Conservation (phyloP, 805 yeast species). For the Pichia insulana region DNA sequence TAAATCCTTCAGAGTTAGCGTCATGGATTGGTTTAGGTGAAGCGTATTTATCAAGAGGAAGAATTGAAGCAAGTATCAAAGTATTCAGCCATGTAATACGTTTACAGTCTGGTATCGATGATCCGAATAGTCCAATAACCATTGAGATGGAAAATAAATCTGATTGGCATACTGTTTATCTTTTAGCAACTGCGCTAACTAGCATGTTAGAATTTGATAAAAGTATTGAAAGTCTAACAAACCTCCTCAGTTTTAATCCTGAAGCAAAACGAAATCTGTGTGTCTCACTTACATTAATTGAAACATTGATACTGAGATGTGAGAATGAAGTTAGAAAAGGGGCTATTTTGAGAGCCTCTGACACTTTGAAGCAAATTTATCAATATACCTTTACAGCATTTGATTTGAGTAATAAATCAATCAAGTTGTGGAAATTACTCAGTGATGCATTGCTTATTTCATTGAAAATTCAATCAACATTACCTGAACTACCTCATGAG, state of each 20-base stretch:
- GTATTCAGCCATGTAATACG: conserved; percentile 64
- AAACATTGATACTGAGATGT: conserved; percentile 49
- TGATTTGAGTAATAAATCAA: conserved; percentile 29
- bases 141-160: conserved; percentile 8
- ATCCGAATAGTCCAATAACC: conserved; percentile 7
- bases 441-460: conserved; percentile 50
- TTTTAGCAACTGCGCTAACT: conserved; percentile 57
- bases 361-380: conserved; percentile 32
- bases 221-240: conserved; percentile 42
- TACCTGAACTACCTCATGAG: conserved; percentile 40
- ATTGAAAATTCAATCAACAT: conserved; percentile 45
- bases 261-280: conserved; percentile 33
- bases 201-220: conserved; percentile 58
- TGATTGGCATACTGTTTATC: conserved; percentile 56
- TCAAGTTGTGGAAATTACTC: conserved; percentile 58
- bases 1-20: conserved; percentile 55
- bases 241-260: conserved; percentile 26
- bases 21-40: conserved; percentile 98
- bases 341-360: conserved; percentile 58
- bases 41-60: conserved; percentile 77
- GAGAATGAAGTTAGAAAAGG: conserved; percentile 46
- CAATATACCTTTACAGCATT: conserved; percentile 18
- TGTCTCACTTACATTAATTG: conserved; percentile 45
- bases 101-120: conserved; percentile 32
- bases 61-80: conserved; percentile 77